These are phyloP conservation scores for Candida adriatica DNA, from an alignment of 805 yeast species.

Conservation along the genomic window DNA sequence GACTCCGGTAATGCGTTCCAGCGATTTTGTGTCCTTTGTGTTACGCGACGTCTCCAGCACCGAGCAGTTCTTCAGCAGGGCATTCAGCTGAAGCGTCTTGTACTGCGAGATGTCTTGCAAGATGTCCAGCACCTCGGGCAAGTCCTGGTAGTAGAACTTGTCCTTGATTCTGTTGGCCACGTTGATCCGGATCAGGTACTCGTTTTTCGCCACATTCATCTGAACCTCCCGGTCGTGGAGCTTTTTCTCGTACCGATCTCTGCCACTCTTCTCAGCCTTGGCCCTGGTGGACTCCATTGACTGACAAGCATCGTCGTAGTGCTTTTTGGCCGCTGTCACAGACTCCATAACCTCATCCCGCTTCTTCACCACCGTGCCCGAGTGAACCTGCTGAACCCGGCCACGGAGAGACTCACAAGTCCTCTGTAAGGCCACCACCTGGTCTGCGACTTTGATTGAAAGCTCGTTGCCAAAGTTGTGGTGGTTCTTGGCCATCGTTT, in stretches of 20 bases:
- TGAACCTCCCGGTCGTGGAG: constrained; percentile 58
- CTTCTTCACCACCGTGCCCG: constrained; percentile 41
- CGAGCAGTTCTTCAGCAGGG: constrained; percentile 53
- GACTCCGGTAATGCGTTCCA: constrained; percentile 46
- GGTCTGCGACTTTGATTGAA: constrained; percentile 51
- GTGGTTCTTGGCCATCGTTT: constrained; percentile 65
- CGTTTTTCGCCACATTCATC: constrained; percentile 86
- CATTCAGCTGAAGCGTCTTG: constrained; percentile 65
- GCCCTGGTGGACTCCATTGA: constrained; percentile 74
- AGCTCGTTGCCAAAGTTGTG: constrained; percentile 53
- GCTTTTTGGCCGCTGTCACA: constrained; percentile 43
- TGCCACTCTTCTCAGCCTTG: constrained; percentile 57
- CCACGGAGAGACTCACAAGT: constrained; percentile 48
- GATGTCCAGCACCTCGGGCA: constrained; percentile 84
- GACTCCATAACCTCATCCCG: constrained; percentile 27
- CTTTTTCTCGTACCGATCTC: constrained; percentile 39
- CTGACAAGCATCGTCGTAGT: constrained; percentile 77
- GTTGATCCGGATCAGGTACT: constrained; percentile 71
- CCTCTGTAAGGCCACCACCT: constrained; percentile 44
- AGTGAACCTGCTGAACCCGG: constrained; percentile 49
- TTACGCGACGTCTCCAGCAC: constrained; percentile 52
- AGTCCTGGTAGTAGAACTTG: constrained; percentile 85
- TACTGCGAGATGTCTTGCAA: constrained; percentile 79
- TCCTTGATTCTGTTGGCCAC: constrained; percentile 89
- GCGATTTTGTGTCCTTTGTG: constrained; percentile 34